Conservation (phyloP, 768 basidiomycete genomes). For the Cyclocybe aegerita region DNA sequence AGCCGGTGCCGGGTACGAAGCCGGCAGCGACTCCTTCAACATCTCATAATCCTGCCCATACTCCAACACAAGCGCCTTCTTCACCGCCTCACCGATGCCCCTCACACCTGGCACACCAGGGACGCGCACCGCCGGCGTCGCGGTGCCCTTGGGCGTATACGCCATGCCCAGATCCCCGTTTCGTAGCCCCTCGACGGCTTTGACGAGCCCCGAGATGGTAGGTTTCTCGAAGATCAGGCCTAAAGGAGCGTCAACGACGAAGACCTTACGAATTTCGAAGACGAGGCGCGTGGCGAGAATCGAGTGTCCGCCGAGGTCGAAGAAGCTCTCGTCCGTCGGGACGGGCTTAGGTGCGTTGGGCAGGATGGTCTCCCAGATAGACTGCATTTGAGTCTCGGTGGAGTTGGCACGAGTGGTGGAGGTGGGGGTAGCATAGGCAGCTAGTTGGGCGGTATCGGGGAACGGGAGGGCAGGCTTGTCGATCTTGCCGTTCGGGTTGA, state of each 20-base stretch:
- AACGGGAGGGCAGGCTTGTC: conserved; percentile 98
- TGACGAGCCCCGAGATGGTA: conserved; percentile 76
- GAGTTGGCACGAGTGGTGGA: conserved; percentile 45
- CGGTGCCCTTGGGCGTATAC: conserved; percentile 23
- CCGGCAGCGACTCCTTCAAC: conserved; percentile 56
- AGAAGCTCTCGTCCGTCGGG: conserved; percentile 92
- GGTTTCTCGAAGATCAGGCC: conserved; percentile 91
- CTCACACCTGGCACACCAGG: too few species aligned
- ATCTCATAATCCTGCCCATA: conserved; percentile 80
- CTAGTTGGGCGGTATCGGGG: conserved; percentile 85
- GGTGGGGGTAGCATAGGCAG: conserved; percentile 42
- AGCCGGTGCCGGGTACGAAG: conserved; percentile 62
- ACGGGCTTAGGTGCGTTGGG: conserved; percentile 77
- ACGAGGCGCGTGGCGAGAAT: conserved; percentile 96
- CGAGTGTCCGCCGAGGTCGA: conserved; percentile 97
- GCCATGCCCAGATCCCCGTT: conserved; percentile 80
- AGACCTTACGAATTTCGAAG: conserved; percentile 92
- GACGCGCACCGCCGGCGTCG: conserved; percentile 1
- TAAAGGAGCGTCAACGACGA: conserved; percentile 88
- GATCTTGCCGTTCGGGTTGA: conserved; percentile 98
- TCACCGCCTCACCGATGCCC: conserved; percentile 3
- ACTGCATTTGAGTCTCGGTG: conserved; percentile 78
- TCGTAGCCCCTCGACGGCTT: conserved; percentile 71
- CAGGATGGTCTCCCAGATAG: conserved; percentile 83
- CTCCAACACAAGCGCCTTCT: conserved; percentile 37